Evolutionary conservation across 495 filamentous ascomycete genomes (phyloP).

Genomic region (Thozetella sp.): DNA sequence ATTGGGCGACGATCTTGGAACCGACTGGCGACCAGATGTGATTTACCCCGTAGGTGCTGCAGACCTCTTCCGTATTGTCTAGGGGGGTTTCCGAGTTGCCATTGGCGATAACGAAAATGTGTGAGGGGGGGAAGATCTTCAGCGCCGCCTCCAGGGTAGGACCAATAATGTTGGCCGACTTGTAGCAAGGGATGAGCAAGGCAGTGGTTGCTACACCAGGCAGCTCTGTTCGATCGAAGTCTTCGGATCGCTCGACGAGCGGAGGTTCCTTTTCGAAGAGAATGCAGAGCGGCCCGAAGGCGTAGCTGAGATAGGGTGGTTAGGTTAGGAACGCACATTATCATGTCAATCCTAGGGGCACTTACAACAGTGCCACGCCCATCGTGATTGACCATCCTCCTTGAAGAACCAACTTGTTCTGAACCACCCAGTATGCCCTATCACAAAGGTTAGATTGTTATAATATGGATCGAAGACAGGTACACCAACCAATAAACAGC

Average conservation of each 20-base stretch:
- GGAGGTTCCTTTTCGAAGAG: slow-evolving; percentile 1
- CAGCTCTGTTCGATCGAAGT: background rate
- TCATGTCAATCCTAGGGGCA: background rate
- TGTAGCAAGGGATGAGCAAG: slow-evolving; percentile 1
- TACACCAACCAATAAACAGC: background rate
- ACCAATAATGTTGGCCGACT: background rate
- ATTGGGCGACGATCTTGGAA: slow-evolving; percentile 1
- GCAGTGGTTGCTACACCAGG: background rate
- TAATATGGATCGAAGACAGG: no score
- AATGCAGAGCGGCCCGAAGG: background rate
- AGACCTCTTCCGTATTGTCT: background rate
- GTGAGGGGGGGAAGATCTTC: background rate
- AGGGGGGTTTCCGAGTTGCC: background rate
- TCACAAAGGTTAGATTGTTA: no score
- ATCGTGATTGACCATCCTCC: background rate
- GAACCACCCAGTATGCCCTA: background rate
- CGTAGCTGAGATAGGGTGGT: background rate
- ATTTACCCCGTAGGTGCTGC: background rate
- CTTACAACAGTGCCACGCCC: background rate
- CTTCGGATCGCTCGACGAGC: background rate
- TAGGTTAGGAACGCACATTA: background rate
- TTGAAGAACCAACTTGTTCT: background rate
- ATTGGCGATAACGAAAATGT: background rate
- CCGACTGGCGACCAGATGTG: background rate
- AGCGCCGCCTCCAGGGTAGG: background rate